These are phyloP conservation scores for Mucor irregularis DNA, from an alignment of 371 early-diverging fungal species.

Conservation along the genomic window DNA sequence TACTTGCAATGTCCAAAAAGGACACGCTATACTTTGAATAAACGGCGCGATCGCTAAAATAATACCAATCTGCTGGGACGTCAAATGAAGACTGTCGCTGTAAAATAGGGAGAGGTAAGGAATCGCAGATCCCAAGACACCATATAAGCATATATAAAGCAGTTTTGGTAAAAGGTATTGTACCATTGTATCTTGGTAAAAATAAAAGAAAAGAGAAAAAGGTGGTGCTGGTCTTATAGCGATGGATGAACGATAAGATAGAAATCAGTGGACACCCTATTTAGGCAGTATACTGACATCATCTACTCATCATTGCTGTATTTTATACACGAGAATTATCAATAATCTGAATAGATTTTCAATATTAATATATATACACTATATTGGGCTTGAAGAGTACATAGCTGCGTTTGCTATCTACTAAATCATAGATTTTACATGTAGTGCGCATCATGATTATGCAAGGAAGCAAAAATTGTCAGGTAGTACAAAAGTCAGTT, in stretches of 20 bases:
- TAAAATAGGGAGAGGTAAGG: slow-evolving; percentile 42
- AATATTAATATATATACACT: too few relatives aligned
- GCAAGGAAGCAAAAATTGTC: too few relatives aligned
- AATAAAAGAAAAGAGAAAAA: slow-evolving; percentile 8
- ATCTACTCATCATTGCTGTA: too few relatives aligned
- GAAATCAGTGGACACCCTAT: not conserved
- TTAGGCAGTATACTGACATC: not conserved
- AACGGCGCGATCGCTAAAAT: slow-evolving; percentile 45
- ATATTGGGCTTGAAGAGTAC: too few relatives aligned
- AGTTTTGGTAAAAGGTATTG: slow-evolving; percentile 34
- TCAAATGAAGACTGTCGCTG: slow-evolving; percentile 30
- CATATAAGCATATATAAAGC: slow-evolving; percentile 35
- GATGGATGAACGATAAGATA: not conserved
- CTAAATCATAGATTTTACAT: too few relatives aligned
- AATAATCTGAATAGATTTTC: too few relatives aligned
- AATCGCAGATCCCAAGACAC: slow-evolving; percentile 41
- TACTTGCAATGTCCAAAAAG: slow-evolving; percentile 44
- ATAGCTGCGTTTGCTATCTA: too few relatives aligned
- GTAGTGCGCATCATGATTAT: too few relatives aligned
- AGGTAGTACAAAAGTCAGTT: too few relatives aligned
- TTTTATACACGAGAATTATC: too few relatives aligned
- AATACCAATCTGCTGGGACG: slow-evolving; percentile 41
- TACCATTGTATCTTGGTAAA: slow-evolving; percentile 1
- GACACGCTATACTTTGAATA: slow-evolving; percentile 40
- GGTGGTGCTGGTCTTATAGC: not conserved